Evolutionary conservation across 176 grass and related monocot genomes (phyloP), one percentile per base, ranked within the genome.

Genomic region (Ensete ventricosum): DNA sequence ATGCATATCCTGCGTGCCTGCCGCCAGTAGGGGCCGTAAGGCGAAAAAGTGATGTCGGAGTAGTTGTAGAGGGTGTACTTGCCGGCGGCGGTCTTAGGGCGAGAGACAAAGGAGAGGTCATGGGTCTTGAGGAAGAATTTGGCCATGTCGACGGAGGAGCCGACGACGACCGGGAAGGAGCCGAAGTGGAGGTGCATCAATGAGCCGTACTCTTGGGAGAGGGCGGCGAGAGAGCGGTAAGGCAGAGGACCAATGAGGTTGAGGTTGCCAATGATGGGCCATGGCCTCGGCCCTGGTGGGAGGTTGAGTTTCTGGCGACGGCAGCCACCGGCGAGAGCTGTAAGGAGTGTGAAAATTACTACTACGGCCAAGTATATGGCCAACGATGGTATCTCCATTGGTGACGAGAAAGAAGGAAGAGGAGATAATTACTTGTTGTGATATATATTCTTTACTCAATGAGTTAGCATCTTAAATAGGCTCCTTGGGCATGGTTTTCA

Each of bases 1-100:
- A 54, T 16, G 71, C 51, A 55, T 1, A 73, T 54, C 71, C 8
- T 73, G 71, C 71, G 71, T 1, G 71, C 71, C 71, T 55, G 71
- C 21, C 71, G 71, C 71, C 50, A 73, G 71, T 73, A 73, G 0
- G 71, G 52, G 51, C 71, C 52, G 52, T 73, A 73, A 9, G 20
- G 5, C 11, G 51, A 73, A 20, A 21, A 73, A 7, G 0, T 10
- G 21, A 73, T 55, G 12, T 27, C 9, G 71, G 52, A 53, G 51
- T 73, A 55, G 51, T 54, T 25, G 52, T 73, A 73, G 9, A 12
- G 9, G 71, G 71, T 73, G 21, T 55, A 55, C 22, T 54, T 55
- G 14, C 52, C 52, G 10, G 50, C 71, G 71, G 10, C 52, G 6
- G 71, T 26, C 52, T 55, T 55, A 3, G 71, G 71, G 12, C 52